A percentile compares a stretch with the other conserved stretches of the same genome.
Conservation (phyloP, 495 filamentous ascomycete species). For the Talaromyces wortmannii region DNA sequence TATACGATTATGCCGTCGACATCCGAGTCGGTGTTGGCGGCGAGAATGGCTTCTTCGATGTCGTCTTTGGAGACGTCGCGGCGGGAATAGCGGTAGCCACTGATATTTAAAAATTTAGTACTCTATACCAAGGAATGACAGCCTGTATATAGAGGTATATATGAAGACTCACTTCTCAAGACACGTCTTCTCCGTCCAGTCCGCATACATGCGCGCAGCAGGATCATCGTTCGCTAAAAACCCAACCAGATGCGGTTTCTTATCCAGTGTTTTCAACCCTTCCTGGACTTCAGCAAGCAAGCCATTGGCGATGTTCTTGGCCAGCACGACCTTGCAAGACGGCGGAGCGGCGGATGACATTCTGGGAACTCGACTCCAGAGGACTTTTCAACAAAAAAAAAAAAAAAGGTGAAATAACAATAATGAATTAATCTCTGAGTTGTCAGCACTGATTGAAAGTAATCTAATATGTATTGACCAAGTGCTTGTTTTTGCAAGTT, state of each 20-base stretch:
- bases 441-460: not conserved
- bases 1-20: constrained; percentile 97
- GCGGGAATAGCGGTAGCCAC: constrained; percentile 84
- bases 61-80: constrained; percentile 75
- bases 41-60: constrained; percentile 78
- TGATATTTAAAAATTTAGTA: constrained; percentile 21
- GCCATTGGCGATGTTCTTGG: constrained; percentile 73
- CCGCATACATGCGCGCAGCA: constrained; percentile 84
- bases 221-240: constrained; percentile 91
- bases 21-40: constrained; percentile 67
- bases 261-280: constrained; percentile 60
- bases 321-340: constrained; percentile 86
- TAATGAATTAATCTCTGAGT: too few relatives aligned
- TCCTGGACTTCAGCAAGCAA: constrained; percentile 72
- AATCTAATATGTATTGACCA: not conserved
- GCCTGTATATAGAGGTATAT: not conserved
- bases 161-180: constrained; percentile 70
- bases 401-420: not conserved
- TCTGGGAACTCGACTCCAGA: not conserved
- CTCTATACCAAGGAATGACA: constrained; percentile 9
- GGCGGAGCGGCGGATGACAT: constrained; percentile 20
- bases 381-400: not conserved
- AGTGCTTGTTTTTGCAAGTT: not conserved
- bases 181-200: constrained; percentile 96
- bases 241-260: constrained; percentile 72